phyloP scores from a whole-genome alignment of 2,329 filamentous ascomycete species.

The Trichoderma harzianum region DNA sequence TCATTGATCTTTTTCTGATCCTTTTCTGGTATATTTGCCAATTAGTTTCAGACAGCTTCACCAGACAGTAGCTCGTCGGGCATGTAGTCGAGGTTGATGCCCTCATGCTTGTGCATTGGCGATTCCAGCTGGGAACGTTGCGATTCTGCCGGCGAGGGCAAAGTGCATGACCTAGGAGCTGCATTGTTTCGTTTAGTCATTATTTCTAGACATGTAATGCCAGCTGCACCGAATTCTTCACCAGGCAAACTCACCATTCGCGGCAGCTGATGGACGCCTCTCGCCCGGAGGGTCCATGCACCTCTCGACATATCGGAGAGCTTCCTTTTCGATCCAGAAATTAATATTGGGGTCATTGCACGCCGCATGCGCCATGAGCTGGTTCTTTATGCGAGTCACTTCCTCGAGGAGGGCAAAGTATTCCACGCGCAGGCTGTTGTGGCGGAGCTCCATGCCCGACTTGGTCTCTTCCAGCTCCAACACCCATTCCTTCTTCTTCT shows the following conservation, averaged over 20 bases:
- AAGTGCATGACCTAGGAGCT: constrained; percentile 5
- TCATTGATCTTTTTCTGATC: not conserved
- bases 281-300: constrained; percentile 11
- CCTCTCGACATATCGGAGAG: constrained; percentile 44
- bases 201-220: not conserved
- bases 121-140: not conserved
- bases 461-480: constrained; percentile 47
- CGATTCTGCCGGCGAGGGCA: constrained; percentile 16
- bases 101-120: not conserved
- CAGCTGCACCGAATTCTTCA: not conserved
- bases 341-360: constrained; percentile 54
- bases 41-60: not conserved
- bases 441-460: constrained; percentile 41
- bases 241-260: constrained; percentile 7
- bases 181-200: not conserved
- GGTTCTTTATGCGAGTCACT: constrained; percentile 46
- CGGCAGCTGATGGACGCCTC: constrained; percentile 4
- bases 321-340: constrained; percentile 52
- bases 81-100: constrained; percentile 32
- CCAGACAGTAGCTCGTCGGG: constrained; percentile 33
- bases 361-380: constrained; percentile 50
- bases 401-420: constrained; percentile 42
- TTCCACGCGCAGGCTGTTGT: constrained; percentile 43
- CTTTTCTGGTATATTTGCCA: not conserved
- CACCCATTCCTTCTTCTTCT: constrained; percentile 60